Conservation (phyloP, 257 asterid genomes). For the Solanum pinnatisectum region DNA sequence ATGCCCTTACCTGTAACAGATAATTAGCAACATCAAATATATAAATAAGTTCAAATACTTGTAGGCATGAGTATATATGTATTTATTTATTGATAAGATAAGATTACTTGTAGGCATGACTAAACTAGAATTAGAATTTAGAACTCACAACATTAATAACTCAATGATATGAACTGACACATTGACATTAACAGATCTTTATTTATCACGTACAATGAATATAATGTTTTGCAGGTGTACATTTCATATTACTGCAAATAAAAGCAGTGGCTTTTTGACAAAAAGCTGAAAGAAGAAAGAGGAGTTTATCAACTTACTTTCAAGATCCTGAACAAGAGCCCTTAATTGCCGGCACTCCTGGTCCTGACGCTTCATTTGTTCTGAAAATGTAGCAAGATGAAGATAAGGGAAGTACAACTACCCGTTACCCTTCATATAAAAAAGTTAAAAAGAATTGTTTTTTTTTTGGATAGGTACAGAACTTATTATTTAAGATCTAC, state of each 20-base stretch:
- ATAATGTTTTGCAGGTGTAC: neutral
- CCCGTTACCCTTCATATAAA: neutral
- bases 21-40: slow-evolving; percentile 1
- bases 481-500: neutral
- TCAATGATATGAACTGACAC: neutral
- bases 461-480: neutral
- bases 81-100: neutral
- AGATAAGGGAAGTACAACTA: neutral
- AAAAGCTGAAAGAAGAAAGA: slow-evolving; percentile 10
- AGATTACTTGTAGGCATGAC: neutral
- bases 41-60: neutral
- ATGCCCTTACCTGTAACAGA: slow-evolving; percentile 67
- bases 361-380: slow-evolving; percentile 54
- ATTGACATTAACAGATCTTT: neutral
- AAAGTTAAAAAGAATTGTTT: neutral
- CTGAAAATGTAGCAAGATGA: slow-evolving; percentile 39
- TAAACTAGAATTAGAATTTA: neutral
- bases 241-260: neutral
- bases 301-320: slow-evolving; percentile 41
- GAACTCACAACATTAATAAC: neutral
- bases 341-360: slow-evolving; percentile 70
- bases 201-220: neutral
- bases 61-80: neutral
- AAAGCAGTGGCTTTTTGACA: neutral
- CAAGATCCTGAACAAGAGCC: slow-evolving; percentile 80